Percentiles rank a stretch among this genome's conserved stretches.
phyloP scores from a whole-genome alignment of 2,329 filamentous ascomycete species.

The Penicillium sp. region DNA sequence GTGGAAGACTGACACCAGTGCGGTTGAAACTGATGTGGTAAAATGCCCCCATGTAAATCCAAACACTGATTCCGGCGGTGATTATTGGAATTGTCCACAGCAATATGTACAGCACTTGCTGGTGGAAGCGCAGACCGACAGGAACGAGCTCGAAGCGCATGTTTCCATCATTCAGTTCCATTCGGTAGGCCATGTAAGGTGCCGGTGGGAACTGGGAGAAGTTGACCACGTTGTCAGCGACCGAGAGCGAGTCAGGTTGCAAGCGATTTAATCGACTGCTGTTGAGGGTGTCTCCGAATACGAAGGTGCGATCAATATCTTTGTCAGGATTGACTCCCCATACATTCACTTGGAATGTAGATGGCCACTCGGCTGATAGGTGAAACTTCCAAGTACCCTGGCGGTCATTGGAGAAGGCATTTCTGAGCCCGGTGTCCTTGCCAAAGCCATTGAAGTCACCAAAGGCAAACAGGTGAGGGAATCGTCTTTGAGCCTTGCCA shows the following conservation, averaged over 20 bases:
- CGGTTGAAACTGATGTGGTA: conserved; percentile 61
- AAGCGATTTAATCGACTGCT: conserved; percentile 60
- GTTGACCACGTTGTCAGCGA: conserved; percentile 48
- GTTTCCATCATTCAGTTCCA: conserved; percentile 55
- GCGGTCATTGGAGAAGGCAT: conserved; percentile 47
- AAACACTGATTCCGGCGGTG: conserved; percentile 50
- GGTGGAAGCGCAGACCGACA: conserved; percentile 50
- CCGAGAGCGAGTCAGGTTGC: conserved; percentile 54
- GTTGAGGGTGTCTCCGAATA: conserved; percentile 60
- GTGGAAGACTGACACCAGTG: conserved; percentile 41
- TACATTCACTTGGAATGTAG: conserved; percentile 58
- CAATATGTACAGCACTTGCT: conserved; percentile 54
- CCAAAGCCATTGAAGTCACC: conserved; percentile 66
- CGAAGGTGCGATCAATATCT: conserved; percentile 55
- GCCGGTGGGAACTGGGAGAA: conserved; percentile 54
- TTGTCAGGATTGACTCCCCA: conserved; percentile 64
- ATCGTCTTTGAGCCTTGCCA: conserved; percentile 49
- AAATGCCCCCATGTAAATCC: conserved; percentile 57
- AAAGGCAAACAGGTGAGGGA: conserved; percentile 65
- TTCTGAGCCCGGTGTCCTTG: conserved; percentile 61
- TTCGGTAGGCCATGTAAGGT: conserved; percentile 54
- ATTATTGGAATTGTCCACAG: conserved; percentile 53
- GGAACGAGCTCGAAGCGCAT: conserved; percentile 51
- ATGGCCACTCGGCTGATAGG: conserved; percentile 63
- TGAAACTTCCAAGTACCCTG: conserved; percentile 55